These are phyloP conservation scores for Phaeosphaeriaceae sp. DNA, from an alignment of 2,329 filamentous ascomycete genomes.

Conservation along the genomic window DNA sequence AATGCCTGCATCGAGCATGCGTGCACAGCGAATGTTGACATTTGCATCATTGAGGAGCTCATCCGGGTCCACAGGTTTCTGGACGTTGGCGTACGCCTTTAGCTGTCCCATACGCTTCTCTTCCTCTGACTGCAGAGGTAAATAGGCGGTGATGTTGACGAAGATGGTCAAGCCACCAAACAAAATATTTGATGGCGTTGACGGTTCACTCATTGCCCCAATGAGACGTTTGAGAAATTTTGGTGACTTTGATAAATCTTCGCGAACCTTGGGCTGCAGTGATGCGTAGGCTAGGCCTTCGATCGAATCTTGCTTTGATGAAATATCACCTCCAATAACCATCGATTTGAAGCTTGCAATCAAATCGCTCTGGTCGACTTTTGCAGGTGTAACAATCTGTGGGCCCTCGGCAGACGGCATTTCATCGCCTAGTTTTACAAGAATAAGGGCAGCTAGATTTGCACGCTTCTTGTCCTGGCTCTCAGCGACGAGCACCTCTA, in stretches of 20 bases:
- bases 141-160: constrained; percentile 82
- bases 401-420: constrained; percentile 33
- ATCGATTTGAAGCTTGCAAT: constrained; percentile 67
- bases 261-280: constrained; percentile 82
- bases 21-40: constrained; percentile 76
- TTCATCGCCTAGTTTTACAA: constrained; percentile 61
- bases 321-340: constrained; percentile 65
- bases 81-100: constrained; percentile 90
- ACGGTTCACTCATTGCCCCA: constrained; percentile 57
- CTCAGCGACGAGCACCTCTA: constrained; percentile 81
- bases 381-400: constrained; percentile 39
- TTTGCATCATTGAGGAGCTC: constrained; percentile 77
- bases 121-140: constrained; percentile 80
- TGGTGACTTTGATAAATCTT: constrained; percentile 73
- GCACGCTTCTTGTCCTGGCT: constrained; percentile 65
- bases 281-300: constrained; percentile 94
- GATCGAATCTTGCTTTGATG: constrained; percentile 72
- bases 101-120: constrained; percentile 90
- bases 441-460: constrained; percentile 60
- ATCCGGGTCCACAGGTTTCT: constrained; percentile 67
- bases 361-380: constrained; percentile 54
- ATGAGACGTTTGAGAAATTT: constrained; percentile 74
- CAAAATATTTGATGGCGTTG: constrained; percentile 64
- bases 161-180: constrained; percentile 89
- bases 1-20: constrained; percentile 78